Base-by-base conservation (phyloP, 805 yeast genomes). In the Candida nanaspora region DNA sequence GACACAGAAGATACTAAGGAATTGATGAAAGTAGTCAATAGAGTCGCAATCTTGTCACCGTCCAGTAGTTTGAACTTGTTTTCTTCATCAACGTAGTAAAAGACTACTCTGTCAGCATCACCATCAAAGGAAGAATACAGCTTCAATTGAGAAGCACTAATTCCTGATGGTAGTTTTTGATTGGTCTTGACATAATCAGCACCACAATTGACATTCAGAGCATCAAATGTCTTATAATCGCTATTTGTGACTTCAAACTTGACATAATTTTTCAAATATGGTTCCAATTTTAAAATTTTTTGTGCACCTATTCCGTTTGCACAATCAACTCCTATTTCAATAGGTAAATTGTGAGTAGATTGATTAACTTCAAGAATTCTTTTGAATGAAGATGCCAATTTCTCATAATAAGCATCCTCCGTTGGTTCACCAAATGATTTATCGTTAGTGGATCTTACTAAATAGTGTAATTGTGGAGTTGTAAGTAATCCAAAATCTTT, bases 231-330 rank as follows among this genome's bases (percentile, higher is more conserved):
- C 16, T 64, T 51, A 51, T 69, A 78, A 13, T 72, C 59, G 40
- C 67, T 74, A 54, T 88, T 88, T 18, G 80, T 72, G 21, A 70
- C 52, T 11, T 22, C 49, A 40, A 70, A 60, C 0, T 68, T 59
- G 15, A 85, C 56, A 16, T 65, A 52, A 2, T 68, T 59, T 2
- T 55, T 44, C 36, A 80, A 57, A 35, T 68, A 60, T 3, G 60
- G 46, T 30, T 47, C 37, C 42, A 89, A 62, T 20, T 69, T 65
- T 20, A 59, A 53, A 22, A 80, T 67, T 56, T 84, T 83, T 18
- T 86, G 84, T 1, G 88, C 95, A 15, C 98, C 98, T 31, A 93
- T 86, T n/a, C 98, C 98, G 57, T 93, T 93, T 7, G 98, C 98
- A 31, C 88, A 80, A 63, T 93, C 98, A 16, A 93, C 77, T 2